Percentiles rank a stretch among this genome's conserved stretches.
Conservation (phyloP, 345 rosid genomes). For the Kernera saxatilis region DNA sequence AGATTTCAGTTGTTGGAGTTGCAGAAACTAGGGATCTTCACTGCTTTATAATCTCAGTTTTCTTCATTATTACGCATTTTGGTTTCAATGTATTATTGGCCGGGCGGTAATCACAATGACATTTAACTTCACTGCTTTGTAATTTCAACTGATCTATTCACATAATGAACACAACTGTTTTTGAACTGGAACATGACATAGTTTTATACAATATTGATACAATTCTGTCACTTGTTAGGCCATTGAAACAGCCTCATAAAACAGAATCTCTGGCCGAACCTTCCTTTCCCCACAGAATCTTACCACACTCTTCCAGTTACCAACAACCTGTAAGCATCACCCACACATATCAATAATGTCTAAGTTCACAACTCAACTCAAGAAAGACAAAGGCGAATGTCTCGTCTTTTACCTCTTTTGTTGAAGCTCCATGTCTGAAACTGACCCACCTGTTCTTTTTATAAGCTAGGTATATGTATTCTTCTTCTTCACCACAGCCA, state of each 20-base stretch:
- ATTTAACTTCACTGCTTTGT: background rate
- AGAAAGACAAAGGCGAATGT: background rate
- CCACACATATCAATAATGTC: background rate
- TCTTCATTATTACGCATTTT: background rate
- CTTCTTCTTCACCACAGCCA: slow-evolving; percentile 6
- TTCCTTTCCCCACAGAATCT: slow-evolving; percentile 1
- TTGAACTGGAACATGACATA: background rate
- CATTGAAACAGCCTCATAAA: background rate
- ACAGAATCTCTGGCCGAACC: slow-evolving; percentile 19
- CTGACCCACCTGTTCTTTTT: slow-evolving; percentile 5
- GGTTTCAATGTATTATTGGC: too few species aligned
- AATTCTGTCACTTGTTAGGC: background rate
- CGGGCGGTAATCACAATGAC: too few species aligned
- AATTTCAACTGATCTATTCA: background rate
- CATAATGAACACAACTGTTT: background rate
- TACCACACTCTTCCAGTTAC: slow-evolving; percentile 9
- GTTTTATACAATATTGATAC: too few species aligned
- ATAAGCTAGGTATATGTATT: slow-evolving; percentile 15
- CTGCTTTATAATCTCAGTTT: too few species aligned
- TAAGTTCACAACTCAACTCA: background rate
- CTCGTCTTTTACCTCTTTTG: slow-evolving; percentile 9
- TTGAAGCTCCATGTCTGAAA: background rate
- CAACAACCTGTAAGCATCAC: slow-evolving; percentile 15
- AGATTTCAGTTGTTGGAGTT: too few species aligned
- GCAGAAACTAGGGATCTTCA: background rate